These are phyloP conservation scores for Coriaria nepalensis DNA, from an alignment of 306 rosid species.

Conservation along the genomic window DNA sequence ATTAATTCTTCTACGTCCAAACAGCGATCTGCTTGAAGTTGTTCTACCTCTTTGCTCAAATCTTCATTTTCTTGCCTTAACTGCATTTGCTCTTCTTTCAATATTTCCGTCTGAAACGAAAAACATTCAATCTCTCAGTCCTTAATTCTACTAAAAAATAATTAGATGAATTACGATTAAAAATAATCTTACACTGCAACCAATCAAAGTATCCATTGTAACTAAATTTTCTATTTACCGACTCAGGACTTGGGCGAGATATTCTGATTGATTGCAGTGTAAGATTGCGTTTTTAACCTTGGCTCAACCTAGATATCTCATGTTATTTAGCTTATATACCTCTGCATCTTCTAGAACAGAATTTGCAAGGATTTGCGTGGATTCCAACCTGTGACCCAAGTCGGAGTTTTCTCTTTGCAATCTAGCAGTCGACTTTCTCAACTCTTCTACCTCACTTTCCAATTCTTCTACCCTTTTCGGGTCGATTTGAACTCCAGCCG, in stretches of 20 bases:
- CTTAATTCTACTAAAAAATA: neutral
- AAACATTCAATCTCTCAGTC: neutral
- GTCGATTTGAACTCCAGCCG: slow-evolving; percentile 24
- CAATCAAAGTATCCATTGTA: too few relatives aligned
- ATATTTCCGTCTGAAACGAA: slow-evolving; percentile 36
- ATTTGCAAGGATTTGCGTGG: slow-evolving; percentile 71
- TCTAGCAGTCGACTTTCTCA: slow-evolving; percentile 36
- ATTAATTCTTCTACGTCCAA: slow-evolving; percentile 73
- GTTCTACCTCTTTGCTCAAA: slow-evolving; percentile 45
- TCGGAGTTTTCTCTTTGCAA: slow-evolving; percentile 54
- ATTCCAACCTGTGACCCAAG: slow-evolving; percentile 53
- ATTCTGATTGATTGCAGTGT: too few relatives aligned
- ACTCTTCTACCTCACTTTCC: slow-evolving; percentile 43
- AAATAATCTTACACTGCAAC: too few relatives aligned
- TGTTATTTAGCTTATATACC: slow-evolving; percentile 19
- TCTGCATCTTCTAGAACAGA: slow-evolving; percentile 51
- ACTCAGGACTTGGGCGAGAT: too few relatives aligned
- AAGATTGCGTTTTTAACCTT: too few relatives aligned
- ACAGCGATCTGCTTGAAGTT: slow-evolving; percentile 42
- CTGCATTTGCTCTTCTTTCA: slow-evolving; percentile 33
- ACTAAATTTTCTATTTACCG: too few relatives aligned
- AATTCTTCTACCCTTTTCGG: slow-evolving; percentile 38
- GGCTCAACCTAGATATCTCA: too few relatives aligned
- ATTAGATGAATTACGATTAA: neutral
- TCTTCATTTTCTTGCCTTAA: slow-evolving; percentile 34